phyloP scores from a whole-genome alignment of 176 grass and related monocot species.

The Avena insularis region DNA sequence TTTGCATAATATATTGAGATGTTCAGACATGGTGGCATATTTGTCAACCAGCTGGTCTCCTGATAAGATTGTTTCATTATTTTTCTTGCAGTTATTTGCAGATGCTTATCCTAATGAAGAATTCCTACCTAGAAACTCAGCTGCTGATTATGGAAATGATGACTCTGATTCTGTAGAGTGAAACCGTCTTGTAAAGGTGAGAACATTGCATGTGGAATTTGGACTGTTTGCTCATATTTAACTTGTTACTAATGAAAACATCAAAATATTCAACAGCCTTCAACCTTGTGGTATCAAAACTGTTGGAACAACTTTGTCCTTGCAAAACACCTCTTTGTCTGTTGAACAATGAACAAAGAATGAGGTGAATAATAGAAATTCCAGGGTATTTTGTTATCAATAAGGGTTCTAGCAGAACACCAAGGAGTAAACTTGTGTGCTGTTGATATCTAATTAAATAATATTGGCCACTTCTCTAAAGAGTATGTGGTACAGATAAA shows the following conservation, averaged over 20 bases:
- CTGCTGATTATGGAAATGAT: conserved; percentile 54
- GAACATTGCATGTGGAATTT: conserved; percentile 6
- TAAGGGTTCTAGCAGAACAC: no score
- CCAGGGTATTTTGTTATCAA: neutral
- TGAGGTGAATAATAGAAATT: conserved; percentile 14
- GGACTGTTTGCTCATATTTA: neutral
- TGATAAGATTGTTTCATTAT: conserved; percentile 37
- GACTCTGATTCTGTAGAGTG: conserved; percentile 53
- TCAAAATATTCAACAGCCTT: conserved; percentile 15
- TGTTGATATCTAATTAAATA: no score
- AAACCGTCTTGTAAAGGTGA: conserved; percentile 35
- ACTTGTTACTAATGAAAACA: neutral
- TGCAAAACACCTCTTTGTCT: neutral
- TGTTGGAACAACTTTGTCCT: neutral
- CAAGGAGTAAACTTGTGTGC: no score
- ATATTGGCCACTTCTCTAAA: no score
- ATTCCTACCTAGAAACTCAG: conserved; percentile 63
- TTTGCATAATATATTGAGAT: conserved; percentile 25
- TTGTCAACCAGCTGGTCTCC: neutral
- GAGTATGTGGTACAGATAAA: no score
- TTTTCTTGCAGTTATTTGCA: conserved; percentile 64
- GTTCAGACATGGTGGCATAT: neutral
- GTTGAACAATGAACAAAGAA: neutral
- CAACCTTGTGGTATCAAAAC: neutral
- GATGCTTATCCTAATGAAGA: conserved; percentile 74